Conservation (phyloP, 2,329 filamentous ascomycete genomes). For the Xylaria sp. region DNA sequence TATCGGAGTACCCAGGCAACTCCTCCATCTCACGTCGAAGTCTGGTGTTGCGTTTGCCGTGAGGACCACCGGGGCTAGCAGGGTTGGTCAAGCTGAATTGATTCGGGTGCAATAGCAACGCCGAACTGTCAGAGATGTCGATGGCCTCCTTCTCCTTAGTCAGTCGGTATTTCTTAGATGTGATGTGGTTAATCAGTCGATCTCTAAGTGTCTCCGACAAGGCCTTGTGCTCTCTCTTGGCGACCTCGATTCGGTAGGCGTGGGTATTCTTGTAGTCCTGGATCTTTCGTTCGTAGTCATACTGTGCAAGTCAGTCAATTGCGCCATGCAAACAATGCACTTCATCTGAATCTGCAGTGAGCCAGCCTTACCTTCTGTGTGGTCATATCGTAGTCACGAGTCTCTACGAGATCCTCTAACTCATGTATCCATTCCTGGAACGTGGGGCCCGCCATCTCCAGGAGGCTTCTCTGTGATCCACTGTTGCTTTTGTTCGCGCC, state of each 20-base stretch:
- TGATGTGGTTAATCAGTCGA: slow-evolving; percentile 61
- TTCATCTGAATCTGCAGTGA: not conserved
- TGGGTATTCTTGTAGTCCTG: slow-evolving; percentile 55
- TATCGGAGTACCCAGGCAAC: slow-evolving; percentile 47
- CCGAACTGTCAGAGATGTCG: slow-evolving; percentile 61
- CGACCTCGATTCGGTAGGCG: slow-evolving; percentile 57
- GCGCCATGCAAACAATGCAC: not conserved
- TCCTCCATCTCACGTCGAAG: slow-evolving; percentile 58
- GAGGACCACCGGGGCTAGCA: slow-evolving; percentile 56
- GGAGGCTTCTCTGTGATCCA: slow-evolving; percentile 45
- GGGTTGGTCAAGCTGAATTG: slow-evolving; percentile 63
- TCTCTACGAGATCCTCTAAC: slow-evolving; percentile 82
- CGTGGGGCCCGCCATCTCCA: slow-evolving; percentile 73
- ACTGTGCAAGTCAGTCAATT: slow-evolving; percentile 37
- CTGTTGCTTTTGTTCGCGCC: slow-evolving; percentile 33
- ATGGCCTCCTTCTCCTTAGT: slow-evolving; percentile 63
- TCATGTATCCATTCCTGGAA: slow-evolving; percentile 82
- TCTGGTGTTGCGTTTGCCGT: slow-evolving; percentile 58
- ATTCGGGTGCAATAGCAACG: slow-evolving; percentile 60
- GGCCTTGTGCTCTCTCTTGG: slow-evolving; percentile 55
- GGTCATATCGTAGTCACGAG: slow-evolving; percentile 76
- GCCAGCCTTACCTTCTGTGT: slow-evolving; percentile 62
- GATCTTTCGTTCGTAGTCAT: slow-evolving; percentile 58
- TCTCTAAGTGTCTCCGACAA: slow-evolving; percentile 58
- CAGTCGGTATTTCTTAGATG: slow-evolving; percentile 58